phyloP scores from a whole-genome alignment of 1,284 basidiomycete genomes.

The Bothia castanella region DNA sequence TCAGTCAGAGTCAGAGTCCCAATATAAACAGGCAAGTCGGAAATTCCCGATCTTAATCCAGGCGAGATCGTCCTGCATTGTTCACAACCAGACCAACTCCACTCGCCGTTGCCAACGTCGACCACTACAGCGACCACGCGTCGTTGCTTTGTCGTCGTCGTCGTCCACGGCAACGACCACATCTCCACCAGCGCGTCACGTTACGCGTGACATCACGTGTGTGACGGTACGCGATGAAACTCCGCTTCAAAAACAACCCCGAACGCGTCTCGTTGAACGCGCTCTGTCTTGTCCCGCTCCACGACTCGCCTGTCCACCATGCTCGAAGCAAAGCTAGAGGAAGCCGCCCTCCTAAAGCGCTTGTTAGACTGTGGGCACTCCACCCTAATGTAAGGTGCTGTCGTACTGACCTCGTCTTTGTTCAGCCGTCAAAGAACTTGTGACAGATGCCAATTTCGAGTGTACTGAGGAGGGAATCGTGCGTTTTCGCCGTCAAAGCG shows the following conservation, averaged over 20 bases:
- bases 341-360: constrained; percentile 82
- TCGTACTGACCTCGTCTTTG: constrained; percentile 3
- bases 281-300: constrained; percentile 1
- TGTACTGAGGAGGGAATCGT: constrained; percentile 96
- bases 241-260: constrained; percentile 35
- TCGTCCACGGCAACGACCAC: constrained; percentile 7
- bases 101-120: too few relatives aligned
- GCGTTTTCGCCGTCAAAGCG: constrained; percentile 33
- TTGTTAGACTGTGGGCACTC: constrained; percentile 72
- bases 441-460: constrained; percentile 97
- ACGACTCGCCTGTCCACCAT: constrained; percentile 42
- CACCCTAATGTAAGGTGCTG: neutral
- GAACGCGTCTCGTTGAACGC: constrained; percentile 22
- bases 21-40: constrained; percentile 1
- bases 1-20: neutral
- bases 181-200: too few relatives aligned
- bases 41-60: constrained; percentile 10
- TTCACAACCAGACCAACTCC: constrained; percentile 6
- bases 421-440: constrained; percentile 94
- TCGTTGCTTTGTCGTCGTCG: neutral
- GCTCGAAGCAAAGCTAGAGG: constrained; percentile 86
- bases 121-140: neutral
- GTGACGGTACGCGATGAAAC: constrained; percentile 33
- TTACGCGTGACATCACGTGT: constrained; percentile 27
- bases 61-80: neutral